phyloP scores from a whole-genome alignment of 768 basidiomycete genomes.

The Lactarius hatsudake region DNA sequence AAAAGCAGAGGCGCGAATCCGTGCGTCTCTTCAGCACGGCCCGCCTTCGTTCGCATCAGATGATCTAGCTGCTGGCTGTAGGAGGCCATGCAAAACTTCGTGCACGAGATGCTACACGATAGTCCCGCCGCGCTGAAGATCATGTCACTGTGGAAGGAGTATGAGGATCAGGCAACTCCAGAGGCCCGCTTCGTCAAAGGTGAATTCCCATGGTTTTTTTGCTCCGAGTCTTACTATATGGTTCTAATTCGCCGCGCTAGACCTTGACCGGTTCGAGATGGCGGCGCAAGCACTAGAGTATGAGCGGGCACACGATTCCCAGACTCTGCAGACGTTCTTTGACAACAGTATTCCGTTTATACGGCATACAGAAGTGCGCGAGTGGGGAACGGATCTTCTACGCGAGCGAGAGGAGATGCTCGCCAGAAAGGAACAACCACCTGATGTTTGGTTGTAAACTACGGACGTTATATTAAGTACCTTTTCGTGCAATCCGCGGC shows the following conservation, averaged over 20 bases:
- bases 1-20: constrained; percentile 75
- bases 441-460: neutral
- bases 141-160: constrained; percentile 78
- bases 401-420: constrained; percentile 43
- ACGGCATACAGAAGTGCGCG: constrained; percentile 66
- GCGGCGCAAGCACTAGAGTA: constrained; percentile 82
- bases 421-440: neutral
- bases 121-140: constrained; percentile 68
- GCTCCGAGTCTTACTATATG: neutral
- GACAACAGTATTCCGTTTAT: constrained; percentile 75
- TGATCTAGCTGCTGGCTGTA: constrained; percentile 32
- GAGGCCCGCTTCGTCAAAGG: constrained; percentile 91
- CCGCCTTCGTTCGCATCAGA: neutral
- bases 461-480: neutral
- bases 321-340: constrained; percentile 70
- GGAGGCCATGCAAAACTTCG: constrained; percentile 90
- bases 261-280: constrained; percentile 87
- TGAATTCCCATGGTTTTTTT: constrained; percentile 22
- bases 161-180: constrained; percentile 66
- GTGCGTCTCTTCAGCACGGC: constrained; percentile 37
- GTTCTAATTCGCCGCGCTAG: constrained; percentile 36
- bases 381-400: constrained; percentile 62
- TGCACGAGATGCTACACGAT: constrained; percentile 83
- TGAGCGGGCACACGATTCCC: constrained; percentile 49
- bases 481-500: neutral